Percentiles rank a stretch among this genome's conserved stretches.
Conservation (phyloP, 805 yeast genomes). For the Candida chauliodis region DNA sequence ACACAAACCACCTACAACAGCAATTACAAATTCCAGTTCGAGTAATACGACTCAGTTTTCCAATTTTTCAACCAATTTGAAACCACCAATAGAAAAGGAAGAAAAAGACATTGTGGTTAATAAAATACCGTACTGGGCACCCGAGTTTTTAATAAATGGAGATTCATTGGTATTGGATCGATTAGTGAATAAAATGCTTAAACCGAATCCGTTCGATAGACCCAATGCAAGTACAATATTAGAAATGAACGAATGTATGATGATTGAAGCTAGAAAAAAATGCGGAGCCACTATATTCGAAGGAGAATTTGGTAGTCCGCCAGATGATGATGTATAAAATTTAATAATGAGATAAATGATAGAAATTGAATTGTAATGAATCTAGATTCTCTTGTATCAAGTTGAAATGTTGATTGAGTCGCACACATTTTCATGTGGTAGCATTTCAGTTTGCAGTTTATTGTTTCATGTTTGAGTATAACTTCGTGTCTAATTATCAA, state of each 20-base stretch:
- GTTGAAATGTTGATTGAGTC: too few relatives aligned
- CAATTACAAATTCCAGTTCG: slow-evolving; percentile 14
- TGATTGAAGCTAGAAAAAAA: slow-evolving; percentile 75
- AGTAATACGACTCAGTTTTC: slow-evolving; percentile 8
- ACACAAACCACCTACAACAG: slow-evolving; percentile 18
- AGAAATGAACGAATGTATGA: slow-evolving; percentile 64
- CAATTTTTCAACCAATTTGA: slow-evolving; percentile 1
- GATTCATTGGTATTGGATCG: slow-evolving; percentile 59
- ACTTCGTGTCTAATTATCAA: too few relatives aligned
- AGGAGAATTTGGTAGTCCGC: slow-evolving; percentile 85
- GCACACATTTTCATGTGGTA: not conserved
- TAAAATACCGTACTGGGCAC: slow-evolving; percentile 79
- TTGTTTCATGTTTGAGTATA: too few relatives aligned
- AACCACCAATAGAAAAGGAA: slow-evolving; percentile 1
- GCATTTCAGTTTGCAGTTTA: not conserved
- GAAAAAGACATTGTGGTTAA: not conserved
- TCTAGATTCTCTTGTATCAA: too few relatives aligned
- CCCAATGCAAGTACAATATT: slow-evolving; percentile 80
- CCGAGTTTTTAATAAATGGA: slow-evolving; percentile 68
- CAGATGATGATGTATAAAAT: slow-evolving; percentile 12
- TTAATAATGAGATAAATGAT: too few relatives aligned
- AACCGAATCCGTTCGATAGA: slow-evolving; percentile 74
- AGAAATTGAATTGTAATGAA: not conserved
- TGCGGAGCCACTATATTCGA: slow-evolving; percentile 94
- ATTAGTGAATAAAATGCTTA: slow-evolving; percentile 83